Base-by-base conservation (phyloP, 2,329 filamentous ascomycete species). In the Fusarium sp. region DNA sequence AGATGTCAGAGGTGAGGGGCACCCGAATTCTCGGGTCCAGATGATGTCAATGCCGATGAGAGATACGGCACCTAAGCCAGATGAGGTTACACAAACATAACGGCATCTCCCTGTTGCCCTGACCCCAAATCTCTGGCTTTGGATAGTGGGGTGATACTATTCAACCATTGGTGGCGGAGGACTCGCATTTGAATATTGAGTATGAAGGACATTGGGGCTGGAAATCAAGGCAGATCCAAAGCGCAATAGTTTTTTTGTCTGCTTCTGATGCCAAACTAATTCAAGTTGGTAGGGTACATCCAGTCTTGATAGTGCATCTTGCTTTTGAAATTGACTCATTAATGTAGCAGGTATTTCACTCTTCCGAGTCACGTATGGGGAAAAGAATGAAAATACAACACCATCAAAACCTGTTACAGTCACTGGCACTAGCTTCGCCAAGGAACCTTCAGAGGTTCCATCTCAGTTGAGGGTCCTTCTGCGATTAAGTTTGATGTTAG, bases 401-500 rank as follows among this genome's bases (percentile, higher is more conserved):
- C 12, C 39, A 36, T 10, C 17, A 17, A 27, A 56, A 35, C 13
- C 17, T 56, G 29, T 13, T 46, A 35, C 39, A 46, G 22, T 35
- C 35, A 25, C 18, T 18, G 22, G 29, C 38, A 27, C 50, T 42
- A 60, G 47, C 31, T 55, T 55, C 25, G 18, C 22, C 49, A 27
- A 18, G 22, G 12, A 44, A 27, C 33, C 15, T 38, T 17, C 33
- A 27, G 27, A 27, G 15, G 46, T 33, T 3, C n/a, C 15, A 33
- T 50, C 29, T 49, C 29, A 22, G 33, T 25, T 36, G 49, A 36
- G 33, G 22, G 31, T 27, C 31, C 7, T 27, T 52, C 22, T 38
- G 33, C 33, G 53, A 50, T 41, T 54, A 52, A 58, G 46, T 50
- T 67, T 53, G 45, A 38, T 36, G 39, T 68, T 68, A 68, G 64